Percentiles rank a stretch among this genome's conserved stretches.
Conservation (phyloP, 2,329 filamentous ascomycete species). For the Hymenoscyphus repandus region DNA sequence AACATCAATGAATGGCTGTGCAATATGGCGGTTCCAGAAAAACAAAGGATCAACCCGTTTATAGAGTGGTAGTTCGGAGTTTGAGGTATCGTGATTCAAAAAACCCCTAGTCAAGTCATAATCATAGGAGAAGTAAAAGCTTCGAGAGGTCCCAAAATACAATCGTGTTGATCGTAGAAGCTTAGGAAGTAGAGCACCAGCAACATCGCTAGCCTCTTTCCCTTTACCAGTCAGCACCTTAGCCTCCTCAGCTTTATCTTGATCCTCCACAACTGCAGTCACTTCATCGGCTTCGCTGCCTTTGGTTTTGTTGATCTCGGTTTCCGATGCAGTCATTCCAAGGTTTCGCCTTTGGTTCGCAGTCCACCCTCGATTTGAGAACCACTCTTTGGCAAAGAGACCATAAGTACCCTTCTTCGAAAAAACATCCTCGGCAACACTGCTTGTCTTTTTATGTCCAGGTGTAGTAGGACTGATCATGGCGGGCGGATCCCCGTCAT, state of each 20-base stretch:
- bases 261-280: background rate
- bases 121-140: constrained; percentile 95
- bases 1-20: constrained; percentile 67
- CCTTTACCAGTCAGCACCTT: constrained; percentile 7
- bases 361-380: constrained; percentile 78
- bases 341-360: constrained; percentile 64
- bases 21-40: constrained; percentile 85
- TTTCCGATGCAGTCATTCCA: constrained; percentile 53
- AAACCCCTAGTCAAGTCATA: constrained; percentile 76
- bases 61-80: constrained; percentile 57
- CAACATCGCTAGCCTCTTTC: constrained; percentile 14
- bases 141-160: constrained; percentile 73
- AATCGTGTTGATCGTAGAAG: constrained; percentile 78
- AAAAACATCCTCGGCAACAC: constrained; percentile 85
- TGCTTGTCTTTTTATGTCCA: constrained; percentile 40
- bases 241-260: background rate
- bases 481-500: constrained; percentile 19
- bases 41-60: constrained; percentile 70
- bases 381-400: constrained; percentile 86
- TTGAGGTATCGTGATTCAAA: constrained; percentile 36
- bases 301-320: constrained; percentile 19
- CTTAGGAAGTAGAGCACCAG: constrained; percentile 63
- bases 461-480: background rate
- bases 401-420: constrained; percentile 78
- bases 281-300: constrained; percentile 26